A percentile compares a stretch with the other conserved stretches of the same genome.
Evolutionary conservation across 768 basidiomycete species (phyloP).

Genomic region (Galerina sulciceps): DNA sequence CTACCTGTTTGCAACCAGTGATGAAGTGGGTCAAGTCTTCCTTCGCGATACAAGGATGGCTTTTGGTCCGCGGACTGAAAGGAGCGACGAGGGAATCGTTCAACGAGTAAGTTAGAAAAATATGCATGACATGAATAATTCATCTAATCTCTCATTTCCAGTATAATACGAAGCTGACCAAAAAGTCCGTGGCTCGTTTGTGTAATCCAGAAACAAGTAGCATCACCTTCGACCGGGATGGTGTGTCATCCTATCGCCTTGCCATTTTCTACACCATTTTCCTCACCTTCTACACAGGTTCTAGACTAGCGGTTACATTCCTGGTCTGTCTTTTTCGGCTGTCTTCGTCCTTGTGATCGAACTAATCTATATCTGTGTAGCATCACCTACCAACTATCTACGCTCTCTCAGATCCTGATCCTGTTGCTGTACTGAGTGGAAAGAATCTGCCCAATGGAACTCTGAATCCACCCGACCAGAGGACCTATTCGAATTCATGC

Average conservation of each 20-base stretch:
- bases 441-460: conserved; percentile 58
- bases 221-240: conserved; percentile 68
- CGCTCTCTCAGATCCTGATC: conserved; percentile 64
- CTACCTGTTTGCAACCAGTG: conserved; percentile 70
- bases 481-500: conserved; percentile 71
- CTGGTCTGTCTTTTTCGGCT: conserved; percentile 46
- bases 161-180: conserved; percentile 51
- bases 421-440: conserved; percentile 71
- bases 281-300: conserved; percentile 42
- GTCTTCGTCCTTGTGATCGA: neutral
- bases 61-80: conserved; percentile 54
- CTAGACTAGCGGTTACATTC: conserved; percentile 67
- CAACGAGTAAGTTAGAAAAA: conserved; percentile 41
- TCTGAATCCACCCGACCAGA: conserved; percentile 45
- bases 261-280: neutral
- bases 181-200: conserved; percentile 39
- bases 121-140: neutral
- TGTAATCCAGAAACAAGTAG: conserved; percentile 72
- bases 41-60: conserved; percentile 78
- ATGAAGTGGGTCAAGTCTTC: conserved; percentile 59
- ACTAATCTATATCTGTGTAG: conserved; percentile 35
- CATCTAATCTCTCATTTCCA: conserved; percentile 15
- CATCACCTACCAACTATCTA: conserved; percentile 77
- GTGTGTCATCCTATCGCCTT: conserved; percentile 35
- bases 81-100: conserved; percentile 58